phyloP scores from a whole-genome alignment of 495 filamentous ascomycete species.

The Jackrogersella minutella region DNA sequence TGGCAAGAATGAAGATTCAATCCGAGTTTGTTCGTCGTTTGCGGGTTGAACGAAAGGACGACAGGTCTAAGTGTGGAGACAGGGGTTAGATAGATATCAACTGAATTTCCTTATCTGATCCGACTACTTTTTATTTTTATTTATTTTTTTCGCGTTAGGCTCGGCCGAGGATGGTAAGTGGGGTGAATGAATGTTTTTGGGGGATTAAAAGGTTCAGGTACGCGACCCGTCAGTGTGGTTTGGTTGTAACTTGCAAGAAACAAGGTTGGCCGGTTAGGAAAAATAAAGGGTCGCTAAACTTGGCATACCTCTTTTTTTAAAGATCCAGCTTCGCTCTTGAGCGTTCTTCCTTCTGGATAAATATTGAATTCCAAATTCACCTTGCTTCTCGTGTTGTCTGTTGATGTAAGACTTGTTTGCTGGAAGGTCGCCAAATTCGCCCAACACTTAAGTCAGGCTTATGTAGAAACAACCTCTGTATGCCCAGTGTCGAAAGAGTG shows the following conservation, averaged over 20 bases:
- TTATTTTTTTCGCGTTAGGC: slow-evolving; percentile 1
- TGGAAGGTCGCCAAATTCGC: neutral
- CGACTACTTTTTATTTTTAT: too few species aligned
- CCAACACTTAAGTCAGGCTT: too few species aligned
- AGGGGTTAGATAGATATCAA: slow-evolving; percentile 1
- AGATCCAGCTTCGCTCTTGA: too few species aligned
- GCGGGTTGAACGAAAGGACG: too few species aligned
- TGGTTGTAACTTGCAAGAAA: too few species aligned
- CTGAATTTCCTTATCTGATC: slow-evolving; percentile 32
- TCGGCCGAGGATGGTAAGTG: slow-evolving; percentile 20
- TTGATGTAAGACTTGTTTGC: neutral
- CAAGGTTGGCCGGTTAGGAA: neutral
- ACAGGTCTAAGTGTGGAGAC: too few species aligned
- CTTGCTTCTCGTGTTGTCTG: neutral
- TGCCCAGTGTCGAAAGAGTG: too few species aligned
- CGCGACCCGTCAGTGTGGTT: slow-evolving; percentile 5
- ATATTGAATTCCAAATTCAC: neutral
- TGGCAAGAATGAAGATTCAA: neutral
- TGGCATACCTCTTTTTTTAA: neutral
- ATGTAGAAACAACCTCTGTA: too few species aligned
- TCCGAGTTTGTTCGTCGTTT: too few species aligned
- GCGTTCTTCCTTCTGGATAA: neutral
- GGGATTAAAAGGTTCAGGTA: neutral
- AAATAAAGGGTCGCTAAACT: neutral
- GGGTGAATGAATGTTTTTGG: neutral